phyloP scores from a whole-genome alignment of 78 protist genomes.

The Pirum gemmata region DNA sequence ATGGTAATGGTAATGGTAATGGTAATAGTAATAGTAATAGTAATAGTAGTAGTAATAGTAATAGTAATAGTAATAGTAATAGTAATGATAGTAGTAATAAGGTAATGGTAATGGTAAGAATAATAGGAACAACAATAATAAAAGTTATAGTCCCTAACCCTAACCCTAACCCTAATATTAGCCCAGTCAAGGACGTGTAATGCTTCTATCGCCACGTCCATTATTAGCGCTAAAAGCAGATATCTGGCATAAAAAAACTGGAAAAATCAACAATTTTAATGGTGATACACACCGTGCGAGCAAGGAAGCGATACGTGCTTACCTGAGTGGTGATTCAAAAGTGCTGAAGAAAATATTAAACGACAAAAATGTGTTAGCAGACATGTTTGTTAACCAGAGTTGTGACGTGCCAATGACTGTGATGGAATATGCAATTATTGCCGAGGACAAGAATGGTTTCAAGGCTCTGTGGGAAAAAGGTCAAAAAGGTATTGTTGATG shows the following conservation, averaged over 20 bases:
- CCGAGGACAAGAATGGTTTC: constrained; percentile 14
- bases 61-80: too few relatives aligned
- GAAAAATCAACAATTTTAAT: background rate
- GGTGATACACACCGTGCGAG: background rate
- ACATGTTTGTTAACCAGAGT: background rate
- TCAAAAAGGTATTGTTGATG: background rate
- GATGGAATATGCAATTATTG: constrained; percentile 1
- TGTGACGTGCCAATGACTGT: background rate
- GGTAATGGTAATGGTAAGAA: too few relatives aligned
- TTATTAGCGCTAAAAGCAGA: background rate
- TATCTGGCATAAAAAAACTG: background rate
- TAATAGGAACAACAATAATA: too few relatives aligned
- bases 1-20: too few relatives aligned
- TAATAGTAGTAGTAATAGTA: too few relatives aligned
- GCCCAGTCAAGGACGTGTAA: too few relatives aligned
- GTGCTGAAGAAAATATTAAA: constrained; percentile 8
- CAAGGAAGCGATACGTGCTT: constrained; percentile 14
- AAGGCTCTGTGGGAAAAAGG: background rate
- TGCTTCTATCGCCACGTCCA: background rate
- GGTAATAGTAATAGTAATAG: too few relatives aligned
- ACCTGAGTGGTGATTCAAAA: background rate
- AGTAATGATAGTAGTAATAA: too few relatives aligned
- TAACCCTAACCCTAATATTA: too few relatives aligned
- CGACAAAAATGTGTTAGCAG: background rate
- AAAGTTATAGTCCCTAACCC: too few relatives aligned